Percentiles rank a stretch among this genome's conserved stretches.
phyloP scores from a whole-genome alignment of 169 alveolate genomes.

The Plasmodium malariae region DNA sequence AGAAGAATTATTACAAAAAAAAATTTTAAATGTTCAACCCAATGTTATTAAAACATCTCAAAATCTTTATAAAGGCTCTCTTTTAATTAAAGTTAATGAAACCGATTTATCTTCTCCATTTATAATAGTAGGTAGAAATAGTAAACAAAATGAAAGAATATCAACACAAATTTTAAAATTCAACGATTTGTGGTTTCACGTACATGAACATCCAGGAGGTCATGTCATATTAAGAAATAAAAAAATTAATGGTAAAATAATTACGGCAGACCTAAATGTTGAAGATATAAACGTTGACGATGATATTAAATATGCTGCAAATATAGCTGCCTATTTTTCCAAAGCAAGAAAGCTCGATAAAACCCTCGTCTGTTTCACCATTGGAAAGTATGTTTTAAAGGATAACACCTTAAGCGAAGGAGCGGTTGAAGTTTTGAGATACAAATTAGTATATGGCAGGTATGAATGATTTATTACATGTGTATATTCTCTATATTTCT shows the following conservation, averaged over 20 bases:
- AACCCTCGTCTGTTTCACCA: conserved; percentile 79
- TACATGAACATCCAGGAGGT: conserved; percentile 85
- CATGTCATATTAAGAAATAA: conserved; percentile 82
- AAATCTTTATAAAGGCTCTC: conserved; percentile 80
- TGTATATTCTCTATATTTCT: too few relatives aligned
- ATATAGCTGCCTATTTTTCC: conserved; percentile 83
- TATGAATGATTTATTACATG: conserved; percentile 43
- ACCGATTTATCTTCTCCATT: conserved; percentile 81
- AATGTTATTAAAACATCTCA: conserved; percentile 74
- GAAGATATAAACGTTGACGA: conserved; percentile 65
- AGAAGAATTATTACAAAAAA: conserved; percentile 71
- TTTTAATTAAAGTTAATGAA: conserved; percentile 77
- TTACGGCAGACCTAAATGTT: conserved; percentile 56
- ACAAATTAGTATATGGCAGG: conserved; percentile 77
- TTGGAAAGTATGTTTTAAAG: conserved; percentile 79
- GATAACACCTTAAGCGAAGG: conserved; percentile 80
- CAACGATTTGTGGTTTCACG: conserved; percentile 86
- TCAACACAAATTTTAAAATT: conserved; percentile 80
- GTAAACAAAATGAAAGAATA: conserved; percentile 84
- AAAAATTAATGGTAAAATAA: conserved; percentile 67
- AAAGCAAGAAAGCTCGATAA: conserved; percentile 74
- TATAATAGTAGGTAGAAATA: conserved; percentile 83
- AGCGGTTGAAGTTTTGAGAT: conserved; percentile 81
- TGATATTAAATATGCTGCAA: conserved; percentile 85
- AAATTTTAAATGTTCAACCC: conserved; percentile 76